Evolutionary conservation across 768 basidiomycete genomes (phyloP).

Genomic region (Cystofilobasidium ferigula): DNA sequence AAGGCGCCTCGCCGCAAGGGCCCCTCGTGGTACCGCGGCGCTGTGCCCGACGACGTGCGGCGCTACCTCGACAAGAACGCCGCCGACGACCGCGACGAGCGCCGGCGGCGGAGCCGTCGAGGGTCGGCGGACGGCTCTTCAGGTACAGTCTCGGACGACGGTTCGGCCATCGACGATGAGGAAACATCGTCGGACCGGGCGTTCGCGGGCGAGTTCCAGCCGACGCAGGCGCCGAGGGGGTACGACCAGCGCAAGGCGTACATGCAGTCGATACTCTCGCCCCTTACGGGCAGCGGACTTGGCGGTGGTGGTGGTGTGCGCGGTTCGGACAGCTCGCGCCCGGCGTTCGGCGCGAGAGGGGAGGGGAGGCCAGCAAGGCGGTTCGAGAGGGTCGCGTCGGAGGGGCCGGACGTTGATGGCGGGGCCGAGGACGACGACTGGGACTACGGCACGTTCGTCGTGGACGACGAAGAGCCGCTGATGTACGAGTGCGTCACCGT

Average conservation of each 20-base stretch:
- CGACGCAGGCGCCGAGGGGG: slow-evolving; percentile 38
- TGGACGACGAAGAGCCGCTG: slow-evolving; percentile 18
- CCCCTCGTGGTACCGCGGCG: slow-evolving; percentile 7
- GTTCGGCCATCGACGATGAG: slow-evolving; percentile 5
- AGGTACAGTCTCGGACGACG: slow-evolving; percentile 13
- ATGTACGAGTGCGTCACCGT: slow-evolving; percentile 25
- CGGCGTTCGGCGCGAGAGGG: slow-evolving; percentile 27
- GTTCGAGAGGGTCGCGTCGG: slow-evolving; percentile 34
- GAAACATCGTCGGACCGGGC: slow-evolving; percentile 31
- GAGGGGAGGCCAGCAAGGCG: slow-evolving; percentile 26
- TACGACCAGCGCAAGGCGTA: slow-evolving; percentile 38
- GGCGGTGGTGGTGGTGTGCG: too few species aligned
- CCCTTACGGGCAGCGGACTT: slow-evolving; percentile 30
- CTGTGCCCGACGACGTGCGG: slow-evolving; percentile 12
- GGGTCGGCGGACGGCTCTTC: not conserved
- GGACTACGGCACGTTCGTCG: slow-evolving; percentile 22
- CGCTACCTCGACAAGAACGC: slow-evolving; percentile 18
- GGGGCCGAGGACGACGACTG: slow-evolving; percentile 28
- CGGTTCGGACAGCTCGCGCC: slow-evolving; percentile 27
- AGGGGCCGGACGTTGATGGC: slow-evolving; percentile 27
- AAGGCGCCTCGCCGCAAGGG: not conserved
- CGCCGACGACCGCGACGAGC: slow-evolving; percentile 5
- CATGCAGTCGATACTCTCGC: slow-evolving; percentile 32
- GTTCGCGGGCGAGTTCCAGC: slow-evolving; percentile 37
- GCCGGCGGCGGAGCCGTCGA: not conserved